Evolutionary conservation across 768 basidiomycete genomes (phyloP).

Genomic region (Krasilnikovozyma curviuscula): DNA sequence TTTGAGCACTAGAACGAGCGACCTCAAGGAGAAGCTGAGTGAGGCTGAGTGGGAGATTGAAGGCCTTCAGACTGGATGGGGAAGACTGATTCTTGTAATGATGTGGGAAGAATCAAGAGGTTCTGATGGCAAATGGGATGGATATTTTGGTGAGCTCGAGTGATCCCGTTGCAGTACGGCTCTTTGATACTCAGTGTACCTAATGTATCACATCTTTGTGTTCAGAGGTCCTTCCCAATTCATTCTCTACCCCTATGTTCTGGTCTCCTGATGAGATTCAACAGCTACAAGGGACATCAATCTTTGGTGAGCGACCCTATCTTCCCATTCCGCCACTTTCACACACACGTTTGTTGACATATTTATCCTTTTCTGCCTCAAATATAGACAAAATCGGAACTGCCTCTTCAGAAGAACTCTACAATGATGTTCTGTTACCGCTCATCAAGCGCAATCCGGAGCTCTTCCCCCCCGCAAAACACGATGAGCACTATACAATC

Average conservation of each 20-base stretch:
- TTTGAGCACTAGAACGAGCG: slow-evolving; percentile 58
- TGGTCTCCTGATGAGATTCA: slow-evolving; percentile 57
- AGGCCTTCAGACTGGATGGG: slow-evolving; percentile 47
- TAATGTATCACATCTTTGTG: neutral
- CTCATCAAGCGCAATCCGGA: slow-evolving; percentile 37
- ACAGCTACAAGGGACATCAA: slow-evolving; percentile 63
- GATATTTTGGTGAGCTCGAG: slow-evolving; percentile 44
- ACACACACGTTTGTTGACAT: slow-evolving; percentile 20
- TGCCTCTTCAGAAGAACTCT: slow-evolving; percentile 58
- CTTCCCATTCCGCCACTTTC: neutral
- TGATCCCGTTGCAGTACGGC: neutral
- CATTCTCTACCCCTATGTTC: slow-evolving; percentile 85
- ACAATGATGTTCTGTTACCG: slow-evolving; percentile 45
- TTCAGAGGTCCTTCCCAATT: slow-evolving; percentile 34
- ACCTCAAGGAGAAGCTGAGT: slow-evolving; percentile 43
- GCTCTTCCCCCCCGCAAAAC: slow-evolving; percentile 37
- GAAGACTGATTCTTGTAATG: slow-evolving; percentile 73
- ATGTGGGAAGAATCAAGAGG: slow-evolving; percentile 77
- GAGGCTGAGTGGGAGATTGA: slow-evolving; percentile 46
- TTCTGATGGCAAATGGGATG: slow-evolving; percentile 42
- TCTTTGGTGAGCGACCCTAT: slow-evolving; percentile 40
- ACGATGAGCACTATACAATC: slow-evolving; percentile 38
- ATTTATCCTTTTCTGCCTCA: neutral
- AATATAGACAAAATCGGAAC: slow-evolving; percentile 64
- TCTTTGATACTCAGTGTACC: neutral